Evolutionary conservation across 768 basidiomycete genomes (phyloP).

Genomic region (Tulasnella sp.): DNA sequence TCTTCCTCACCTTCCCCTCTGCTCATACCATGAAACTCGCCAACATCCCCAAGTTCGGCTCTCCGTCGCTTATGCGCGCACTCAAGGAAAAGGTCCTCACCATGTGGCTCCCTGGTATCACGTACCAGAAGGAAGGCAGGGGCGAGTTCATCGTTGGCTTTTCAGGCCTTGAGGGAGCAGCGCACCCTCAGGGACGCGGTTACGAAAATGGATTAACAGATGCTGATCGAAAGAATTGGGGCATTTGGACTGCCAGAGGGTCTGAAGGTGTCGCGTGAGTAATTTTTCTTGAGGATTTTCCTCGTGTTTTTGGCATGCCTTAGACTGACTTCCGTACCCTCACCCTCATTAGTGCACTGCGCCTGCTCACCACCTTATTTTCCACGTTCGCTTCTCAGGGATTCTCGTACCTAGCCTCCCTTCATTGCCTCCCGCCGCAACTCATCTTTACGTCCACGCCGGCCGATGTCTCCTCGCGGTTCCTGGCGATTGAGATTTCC

Average conservation of each 20-base stretch:
- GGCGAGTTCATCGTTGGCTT: constrained; percentile 33
- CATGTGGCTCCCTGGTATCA: constrained; percentile 34
- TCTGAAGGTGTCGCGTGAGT: constrained; percentile 34
- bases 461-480: constrained; percentile 28
- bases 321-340: constrained; percentile 1
- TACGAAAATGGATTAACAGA: constrained; percentile 31
- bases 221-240: constrained; percentile 32
- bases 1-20: constrained; percentile 32
- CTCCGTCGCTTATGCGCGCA: constrained; percentile 26
- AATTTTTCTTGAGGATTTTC: background rate
- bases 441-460: constrained; percentile 34
- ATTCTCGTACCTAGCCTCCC: constrained; percentile 33
- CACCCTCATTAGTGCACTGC: constrained; percentile 25
- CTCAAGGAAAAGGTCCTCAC: constrained; percentile 33
- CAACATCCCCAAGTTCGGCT: constrained; percentile 32
- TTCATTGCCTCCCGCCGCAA: constrained; percentile 33
- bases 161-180: constrained; percentile 28
- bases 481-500: constrained; percentile 27
- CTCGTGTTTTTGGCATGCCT: constrained; percentile 16
- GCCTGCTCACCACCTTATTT: constrained; percentile 32
- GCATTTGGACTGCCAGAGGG: constrained; percentile 34
- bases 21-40: constrained; percentile 31
- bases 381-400: constrained; percentile 30
- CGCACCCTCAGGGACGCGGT: constrained; percentile 14
- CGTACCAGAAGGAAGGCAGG: constrained; percentile 34